These are phyloP conservation scores for Rhodamnia argentea DNA, from an alignment of 345 rosid species.

Conservation along the genomic window DNA sequence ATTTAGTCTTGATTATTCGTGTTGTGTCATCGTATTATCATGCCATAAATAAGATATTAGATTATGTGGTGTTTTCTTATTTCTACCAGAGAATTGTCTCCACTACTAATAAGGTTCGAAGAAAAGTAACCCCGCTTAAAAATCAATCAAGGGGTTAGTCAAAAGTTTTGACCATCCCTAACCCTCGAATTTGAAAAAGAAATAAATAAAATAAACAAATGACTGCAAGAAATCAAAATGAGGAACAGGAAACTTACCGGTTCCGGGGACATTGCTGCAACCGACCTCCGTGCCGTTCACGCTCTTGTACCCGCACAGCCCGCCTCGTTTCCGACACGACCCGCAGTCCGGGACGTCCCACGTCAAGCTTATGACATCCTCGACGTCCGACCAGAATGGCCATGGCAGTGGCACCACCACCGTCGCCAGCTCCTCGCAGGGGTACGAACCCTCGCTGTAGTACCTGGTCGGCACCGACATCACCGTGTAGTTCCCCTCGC, in stretches of 20 bases:
- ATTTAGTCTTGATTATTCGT: not conserved
- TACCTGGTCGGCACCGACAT: not conserved
- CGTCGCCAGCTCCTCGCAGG: constrained; percentile 3
- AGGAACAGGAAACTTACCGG: not conserved
- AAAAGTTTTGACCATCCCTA: not conserved
- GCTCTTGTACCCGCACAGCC: constrained; percentile 21
- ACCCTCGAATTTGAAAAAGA: not conserved
- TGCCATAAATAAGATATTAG: fast-evolving
- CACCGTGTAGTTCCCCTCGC: constrained; percentile 20
- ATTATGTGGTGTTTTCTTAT: not conserved
- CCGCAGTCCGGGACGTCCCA: constrained; percentile 33
- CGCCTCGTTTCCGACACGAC: constrained; percentile 10
- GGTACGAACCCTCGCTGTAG: not conserved
- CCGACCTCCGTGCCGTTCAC: constrained; percentile 2
- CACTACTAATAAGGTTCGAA: not conserved
- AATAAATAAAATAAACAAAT: not conserved
- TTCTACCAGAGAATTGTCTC: not conserved
- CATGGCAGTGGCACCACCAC: constrained; percentile 15
- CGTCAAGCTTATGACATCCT: constrained; percentile 1
- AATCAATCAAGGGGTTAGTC: not conserved
- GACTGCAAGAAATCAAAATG: not conserved
- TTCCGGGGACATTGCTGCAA: constrained; percentile 9
- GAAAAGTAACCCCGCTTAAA: not conserved
- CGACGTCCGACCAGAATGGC: constrained; percentile 4
- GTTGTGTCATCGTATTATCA: not conserved